Conservation (phyloP, 441 rosid species). For the Biscutella laevigata region DNA sequence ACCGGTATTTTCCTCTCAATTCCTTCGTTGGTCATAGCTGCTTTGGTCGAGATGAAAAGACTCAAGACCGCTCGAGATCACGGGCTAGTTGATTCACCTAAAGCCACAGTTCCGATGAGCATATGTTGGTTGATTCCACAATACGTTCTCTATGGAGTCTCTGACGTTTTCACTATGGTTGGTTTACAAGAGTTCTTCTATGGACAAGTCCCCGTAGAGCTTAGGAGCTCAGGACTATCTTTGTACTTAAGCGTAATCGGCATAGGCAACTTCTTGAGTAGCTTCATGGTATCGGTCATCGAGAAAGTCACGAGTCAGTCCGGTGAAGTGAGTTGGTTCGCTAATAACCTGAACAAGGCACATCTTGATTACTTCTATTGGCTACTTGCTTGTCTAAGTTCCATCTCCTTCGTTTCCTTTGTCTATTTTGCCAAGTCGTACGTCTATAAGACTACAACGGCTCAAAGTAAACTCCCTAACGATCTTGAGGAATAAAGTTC, state of each 20-base stretch:
- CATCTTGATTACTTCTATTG: constrained; percentile 54
- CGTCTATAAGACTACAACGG: constrained; percentile 12
- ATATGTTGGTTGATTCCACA: constrained; percentile 44
- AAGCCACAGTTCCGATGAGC: constrained; percentile 30
- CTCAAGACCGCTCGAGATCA: constrained; percentile 31
- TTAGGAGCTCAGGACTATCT: constrained; percentile 39
- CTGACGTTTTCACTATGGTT: constrained; percentile 33
- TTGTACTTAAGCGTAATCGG: constrained; percentile 34
- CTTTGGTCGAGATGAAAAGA: constrained; percentile 41
- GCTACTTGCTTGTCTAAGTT: constrained; percentile 37
- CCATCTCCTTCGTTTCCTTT: not conserved
- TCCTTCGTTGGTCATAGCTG: constrained; percentile 30
- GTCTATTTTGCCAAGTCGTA: constrained; percentile 18
- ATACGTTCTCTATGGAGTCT: constrained; percentile 30
- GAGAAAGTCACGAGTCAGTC: constrained; percentile 20
- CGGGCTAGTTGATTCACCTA: constrained; percentile 29
- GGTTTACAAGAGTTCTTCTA: constrained; percentile 47
- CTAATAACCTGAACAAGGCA: constrained; percentile 33
- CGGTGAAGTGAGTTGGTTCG: constrained; percentile 32
- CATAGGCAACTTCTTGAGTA: constrained; percentile 36
- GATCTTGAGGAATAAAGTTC: constrained; percentile 1
- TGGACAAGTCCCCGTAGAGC: constrained; percentile 34
- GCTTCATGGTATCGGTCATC: constrained; percentile 29
- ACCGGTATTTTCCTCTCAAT: constrained; percentile 30
- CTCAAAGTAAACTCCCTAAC: not conserved